phyloP scores from a whole-genome alignment of 495 filamentous ascomycete genomes.

The Tuber calosporum region DNA sequence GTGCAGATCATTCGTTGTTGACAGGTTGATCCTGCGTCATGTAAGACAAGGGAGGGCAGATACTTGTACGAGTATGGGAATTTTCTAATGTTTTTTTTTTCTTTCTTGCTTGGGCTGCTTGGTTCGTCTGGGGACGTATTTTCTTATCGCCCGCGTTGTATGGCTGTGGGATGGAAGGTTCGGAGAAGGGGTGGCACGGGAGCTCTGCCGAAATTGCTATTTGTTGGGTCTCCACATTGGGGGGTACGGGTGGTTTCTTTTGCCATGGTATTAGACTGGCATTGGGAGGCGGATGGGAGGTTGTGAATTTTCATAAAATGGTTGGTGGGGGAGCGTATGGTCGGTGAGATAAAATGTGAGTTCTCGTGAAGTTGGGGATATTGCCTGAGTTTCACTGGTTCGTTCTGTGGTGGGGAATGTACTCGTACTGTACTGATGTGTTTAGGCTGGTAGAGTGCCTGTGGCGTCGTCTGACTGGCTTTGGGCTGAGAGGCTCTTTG shows the following conservation, averaged over 20 bases:
- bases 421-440: background rate
- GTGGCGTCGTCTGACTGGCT: background rate
- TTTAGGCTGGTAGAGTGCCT: background rate
- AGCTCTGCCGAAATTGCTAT: background rate
- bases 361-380: background rate
- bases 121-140: background rate
- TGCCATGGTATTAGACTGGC: background rate
- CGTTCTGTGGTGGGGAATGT: background rate
- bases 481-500: background rate
- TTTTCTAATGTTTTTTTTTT: background rate
- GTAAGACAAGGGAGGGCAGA: background rate
- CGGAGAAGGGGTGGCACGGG: background rate
- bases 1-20: background rate
- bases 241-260: background rate
- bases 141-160: background rate
- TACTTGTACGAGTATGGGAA: too few species aligned
- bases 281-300: background rate
- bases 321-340: background rate
- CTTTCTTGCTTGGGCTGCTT: background rate
- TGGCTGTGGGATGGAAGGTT: background rate
- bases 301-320: background rate
- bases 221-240: background rate
- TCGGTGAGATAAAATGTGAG: background rate
- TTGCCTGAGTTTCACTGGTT: background rate
- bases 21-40: slow-evolving; percentile 2